phyloP scores from a whole-genome alignment of 140 eudicot species.

The Flaveria floridana region DNA sequence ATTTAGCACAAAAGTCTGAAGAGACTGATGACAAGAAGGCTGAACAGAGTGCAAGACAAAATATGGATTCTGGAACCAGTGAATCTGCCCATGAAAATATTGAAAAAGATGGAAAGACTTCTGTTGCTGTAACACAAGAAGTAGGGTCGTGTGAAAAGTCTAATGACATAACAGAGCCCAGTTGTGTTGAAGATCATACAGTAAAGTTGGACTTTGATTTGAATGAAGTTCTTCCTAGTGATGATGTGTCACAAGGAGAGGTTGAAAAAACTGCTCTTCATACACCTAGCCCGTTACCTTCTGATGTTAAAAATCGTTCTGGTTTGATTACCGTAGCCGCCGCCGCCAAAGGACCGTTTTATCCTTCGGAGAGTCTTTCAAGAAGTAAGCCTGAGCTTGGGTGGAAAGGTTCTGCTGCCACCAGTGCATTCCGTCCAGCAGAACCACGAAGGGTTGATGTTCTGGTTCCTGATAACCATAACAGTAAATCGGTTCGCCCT shows the following conservation, averaged over 20 bases:
- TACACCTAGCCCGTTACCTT: slow-evolving; percentile 31
- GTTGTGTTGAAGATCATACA: slow-evolving; percentile 20
- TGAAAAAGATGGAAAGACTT: slow-evolving; percentile 28
- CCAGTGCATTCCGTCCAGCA: slow-evolving; percentile 95
- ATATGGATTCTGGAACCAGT: slow-evolving; percentile 24
- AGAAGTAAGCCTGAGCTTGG: slow-evolving; percentile 63
- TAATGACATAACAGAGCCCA: slow-evolving; percentile 25
- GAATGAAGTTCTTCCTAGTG: slow-evolving; percentile 65
- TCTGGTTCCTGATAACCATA: slow-evolving; percentile 36
- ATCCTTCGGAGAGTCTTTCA: slow-evolving; percentile 60
- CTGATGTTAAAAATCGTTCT: slow-evolving; percentile 35
- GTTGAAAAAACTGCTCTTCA: slow-evolving; percentile 29
- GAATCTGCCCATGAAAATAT: slow-evolving; percentile 25
- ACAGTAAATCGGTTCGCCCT: slow-evolving; percentile 44
- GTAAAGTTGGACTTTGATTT: slow-evolving; percentile 59
- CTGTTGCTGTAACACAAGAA: slow-evolving; percentile 28
- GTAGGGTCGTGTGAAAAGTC: slow-evolving; percentile 21
- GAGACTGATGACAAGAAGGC: slow-evolving; percentile 24
- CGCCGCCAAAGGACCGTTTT: slow-evolving; percentile 85
- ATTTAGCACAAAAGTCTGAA: slow-evolving; percentile 17
- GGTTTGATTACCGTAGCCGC: slow-evolving; percentile 73
- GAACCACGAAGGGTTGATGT: slow-evolving; percentile 66
- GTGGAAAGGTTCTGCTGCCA: slow-evolving; percentile 96
- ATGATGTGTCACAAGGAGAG: slow-evolving; percentile 61
- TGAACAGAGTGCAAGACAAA: slow-evolving; percentile 30